Conservation (phyloP, 129 eudicot species). For the Flaveria linearis region DNA sequence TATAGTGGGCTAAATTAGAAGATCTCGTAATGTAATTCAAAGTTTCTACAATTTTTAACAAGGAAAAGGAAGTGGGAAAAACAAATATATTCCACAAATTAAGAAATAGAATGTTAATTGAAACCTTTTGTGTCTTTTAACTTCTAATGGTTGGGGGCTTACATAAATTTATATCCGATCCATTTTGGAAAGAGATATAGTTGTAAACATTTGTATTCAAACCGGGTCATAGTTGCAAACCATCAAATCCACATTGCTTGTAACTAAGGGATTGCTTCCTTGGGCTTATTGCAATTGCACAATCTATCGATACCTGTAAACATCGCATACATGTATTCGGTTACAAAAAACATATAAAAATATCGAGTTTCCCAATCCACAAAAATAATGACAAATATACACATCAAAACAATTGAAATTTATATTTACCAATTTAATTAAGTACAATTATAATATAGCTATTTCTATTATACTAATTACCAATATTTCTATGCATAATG, state of each 20-base stretch:
- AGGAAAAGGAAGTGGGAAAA: background rate
- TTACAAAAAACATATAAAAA: background rate
- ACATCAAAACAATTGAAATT: background rate
- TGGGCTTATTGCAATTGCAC: constrained; percentile 86
- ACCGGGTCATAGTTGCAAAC: constrained; percentile 62
- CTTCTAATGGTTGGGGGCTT: constrained; percentile 8
- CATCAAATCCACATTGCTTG: constrained; percentile 97
- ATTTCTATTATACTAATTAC: background rate
- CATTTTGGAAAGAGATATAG: background rate
- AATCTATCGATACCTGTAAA: constrained; percentile 83
- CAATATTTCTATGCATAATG: no score
- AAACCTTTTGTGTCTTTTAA: background rate
- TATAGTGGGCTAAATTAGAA: background rate
- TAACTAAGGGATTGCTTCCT: constrained; percentile 74
- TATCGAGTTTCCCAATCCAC: no score
- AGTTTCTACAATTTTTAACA: constrained; percentile 20
- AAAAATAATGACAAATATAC: background rate
- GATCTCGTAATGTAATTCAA: background rate
- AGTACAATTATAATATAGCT: background rate
- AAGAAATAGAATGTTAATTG: background rate
- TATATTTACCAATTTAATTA: background rate
- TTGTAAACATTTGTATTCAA: background rate
- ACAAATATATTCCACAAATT: constrained; percentile 9
- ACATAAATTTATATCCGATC: background rate
- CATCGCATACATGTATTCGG: background rate